These are phyloP conservation scores for Agaricales sp. DNA, from an alignment of 1,284 basidiomycete species.

Conservation along the genomic window DNA sequence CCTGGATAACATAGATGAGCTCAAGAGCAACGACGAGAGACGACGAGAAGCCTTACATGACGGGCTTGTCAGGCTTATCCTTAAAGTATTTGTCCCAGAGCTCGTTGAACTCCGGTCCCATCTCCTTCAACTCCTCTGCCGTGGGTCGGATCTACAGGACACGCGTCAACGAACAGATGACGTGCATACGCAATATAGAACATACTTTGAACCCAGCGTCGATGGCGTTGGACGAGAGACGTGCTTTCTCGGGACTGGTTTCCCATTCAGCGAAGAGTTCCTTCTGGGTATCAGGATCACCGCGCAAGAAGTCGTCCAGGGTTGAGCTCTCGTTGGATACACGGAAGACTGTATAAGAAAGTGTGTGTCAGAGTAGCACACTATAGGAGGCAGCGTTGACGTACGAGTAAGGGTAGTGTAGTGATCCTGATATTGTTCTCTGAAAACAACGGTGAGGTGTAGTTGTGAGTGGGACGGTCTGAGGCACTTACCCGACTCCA, in stretches of 20 bases:
- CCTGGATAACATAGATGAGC: constrained; percentile 18
- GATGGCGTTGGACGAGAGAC: constrained; percentile 58
- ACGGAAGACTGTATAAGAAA: constrained; percentile 42
- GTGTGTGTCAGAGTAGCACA: constrained; percentile 1
- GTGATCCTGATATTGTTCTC: constrained; percentile 66
- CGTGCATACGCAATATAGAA: constrained; percentile 4
- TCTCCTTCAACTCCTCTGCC: constrained; percentile 57
- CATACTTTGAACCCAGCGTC: constrained; percentile 64
- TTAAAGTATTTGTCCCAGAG: constrained; percentile 63
- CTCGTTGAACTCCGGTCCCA: constrained; percentile 66
- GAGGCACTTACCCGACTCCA: constrained; percentile 50
- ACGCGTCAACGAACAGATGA: not conserved
- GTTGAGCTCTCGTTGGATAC: constrained; percentile 57
- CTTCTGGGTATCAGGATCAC: constrained; percentile 45
- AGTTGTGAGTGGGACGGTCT: not conserved
- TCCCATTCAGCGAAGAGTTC: constrained; percentile 64
- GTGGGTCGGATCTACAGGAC: constrained; percentile 49
- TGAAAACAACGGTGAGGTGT: constrained; percentile 13
- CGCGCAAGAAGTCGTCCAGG: constrained; percentile 59
- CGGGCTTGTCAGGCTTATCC: constrained; percentile 68
- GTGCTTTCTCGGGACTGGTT: constrained; percentile 55
- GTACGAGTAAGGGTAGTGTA: constrained; percentile 57
- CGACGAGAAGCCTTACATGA: constrained; percentile 32
- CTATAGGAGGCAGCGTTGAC: constrained; percentile 11
- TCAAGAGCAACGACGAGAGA: not conserved